phyloP scores from a whole-genome alignment of 306 rosid genomes.

The Dryas octopetala region DNA sequence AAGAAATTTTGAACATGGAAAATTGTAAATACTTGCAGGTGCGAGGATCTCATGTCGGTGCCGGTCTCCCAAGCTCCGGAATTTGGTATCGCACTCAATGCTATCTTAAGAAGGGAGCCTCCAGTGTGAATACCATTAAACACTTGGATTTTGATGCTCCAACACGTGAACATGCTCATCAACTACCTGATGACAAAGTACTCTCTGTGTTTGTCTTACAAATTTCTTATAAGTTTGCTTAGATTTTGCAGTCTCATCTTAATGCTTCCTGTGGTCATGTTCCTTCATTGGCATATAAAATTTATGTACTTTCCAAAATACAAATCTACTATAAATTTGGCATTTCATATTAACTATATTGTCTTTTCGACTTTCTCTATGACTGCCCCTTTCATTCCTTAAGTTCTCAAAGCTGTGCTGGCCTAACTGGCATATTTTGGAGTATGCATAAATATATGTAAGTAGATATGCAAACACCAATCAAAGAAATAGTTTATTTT shows the following conservation, averaged over 20 bases:
- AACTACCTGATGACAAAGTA: slow-evolving; percentile 84
- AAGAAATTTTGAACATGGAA: slow-evolving; percentile 7
- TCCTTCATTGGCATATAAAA: background rate
- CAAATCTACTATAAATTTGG: background rate
- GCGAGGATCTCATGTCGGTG: slow-evolving; percentile 93
- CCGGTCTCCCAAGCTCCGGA: slow-evolving; percentile 85
- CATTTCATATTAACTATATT: background rate
- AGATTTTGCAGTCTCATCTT: slow-evolving; percentile 7
- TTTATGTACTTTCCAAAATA: background rate
- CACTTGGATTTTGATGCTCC: slow-evolving; percentile 99
- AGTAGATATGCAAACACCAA: background rate
- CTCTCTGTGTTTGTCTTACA: slow-evolving; percentile 19
- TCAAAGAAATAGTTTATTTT: background rate
- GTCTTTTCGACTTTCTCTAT: background rate
- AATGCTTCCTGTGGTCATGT: background rate
- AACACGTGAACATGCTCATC: slow-evolving; percentile 93
- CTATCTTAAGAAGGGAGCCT: slow-evolving; percentile 67
- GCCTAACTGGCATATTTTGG: background rate
- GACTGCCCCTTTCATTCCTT: background rate
- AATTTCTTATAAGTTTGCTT: slow-evolving; percentile 22
- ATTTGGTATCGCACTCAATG: slow-evolving; percentile 95
- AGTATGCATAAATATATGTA: background rate
- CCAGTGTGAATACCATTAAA: slow-evolving; percentile 56
- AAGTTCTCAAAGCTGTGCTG: background rate
- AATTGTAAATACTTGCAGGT: slow-evolving; percentile 48